A percentile compares a stretch with the other conserved stretches of the same genome.
phyloP scores from a whole-genome alignment of 371 early-diverging fungal genomes.

The Mucor velutinosus region DNA sequence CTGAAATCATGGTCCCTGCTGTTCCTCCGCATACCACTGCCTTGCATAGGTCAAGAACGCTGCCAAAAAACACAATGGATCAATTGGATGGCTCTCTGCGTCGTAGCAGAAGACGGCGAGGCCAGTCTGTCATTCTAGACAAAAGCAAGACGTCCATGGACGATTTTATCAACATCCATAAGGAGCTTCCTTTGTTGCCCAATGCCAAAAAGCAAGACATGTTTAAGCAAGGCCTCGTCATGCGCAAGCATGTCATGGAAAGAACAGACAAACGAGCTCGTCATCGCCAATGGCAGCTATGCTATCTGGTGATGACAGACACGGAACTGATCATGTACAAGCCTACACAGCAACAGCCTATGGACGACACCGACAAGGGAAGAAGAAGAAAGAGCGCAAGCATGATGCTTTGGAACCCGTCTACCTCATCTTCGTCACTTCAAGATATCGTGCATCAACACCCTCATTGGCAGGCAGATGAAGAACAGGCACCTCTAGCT shows the following conservation, averaged over 20 bases:
- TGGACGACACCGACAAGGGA: background rate
- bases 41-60: slow-evolving; percentile 7
- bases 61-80: slow-evolving; percentile 13
- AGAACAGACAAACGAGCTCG: slow-evolving; percentile 24
- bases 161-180: background rate
- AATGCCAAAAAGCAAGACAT: background rate
- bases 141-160: background rate
- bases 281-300: slow-evolving; percentile 35
- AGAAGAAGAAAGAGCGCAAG: slow-evolving; percentile 10
- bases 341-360: slow-evolving; percentile 5
- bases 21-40: background rate
- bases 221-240: slow-evolving; percentile 29
- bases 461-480: slow-evolving; percentile 20
- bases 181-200: background rate
- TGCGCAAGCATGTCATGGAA: slow-evolving; percentile 41
- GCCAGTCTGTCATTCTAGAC: slow-evolving; percentile 12
- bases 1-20: background rate
- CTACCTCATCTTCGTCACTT: background rate
- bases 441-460: slow-evolving; percentile 14
- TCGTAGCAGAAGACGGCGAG: slow-evolving; percentile 8
- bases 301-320: slow-evolving; percentile 24
- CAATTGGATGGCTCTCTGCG: background rate
- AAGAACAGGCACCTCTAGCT: slow-evolving; percentile 1
- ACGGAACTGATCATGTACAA: slow-evolving; percentile 31
- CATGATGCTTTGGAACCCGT: slow-evolving; percentile 15